A percentile compares a stretch with the other conserved stretches of the same genome.
These are phyloP conservation scores for rapeseed (Brassica napus) DNA, from an alignment of 345 rosid species.

Conservation along the genomic window Da-Ae NC_063445.1:49304001-49304500, in stretches of 20 bases:
- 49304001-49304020: neutral
- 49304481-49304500: neutral
- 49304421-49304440: no score
- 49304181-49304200: neutral
- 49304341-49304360: no score
- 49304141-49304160: neutral
- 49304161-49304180: neutral
- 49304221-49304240: neutral
- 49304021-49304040: neutral
- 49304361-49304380: no score
- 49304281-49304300: no score
- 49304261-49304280: no score
- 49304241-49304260: neutral
- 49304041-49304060: neutral
- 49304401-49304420: no score
- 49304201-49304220: neutral
- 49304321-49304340: no score
- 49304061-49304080: neutral
- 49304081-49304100: neutral
- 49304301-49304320: no score
- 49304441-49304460: neutral
- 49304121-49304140: neutral
- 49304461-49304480: neutral
- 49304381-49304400: no score
- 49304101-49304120: neutral